These are phyloP conservation scores for Cercospora zeina DNA, from an alignment of 2,329 filamentous ascomycete species.

Conservation along the genomic window DNA sequence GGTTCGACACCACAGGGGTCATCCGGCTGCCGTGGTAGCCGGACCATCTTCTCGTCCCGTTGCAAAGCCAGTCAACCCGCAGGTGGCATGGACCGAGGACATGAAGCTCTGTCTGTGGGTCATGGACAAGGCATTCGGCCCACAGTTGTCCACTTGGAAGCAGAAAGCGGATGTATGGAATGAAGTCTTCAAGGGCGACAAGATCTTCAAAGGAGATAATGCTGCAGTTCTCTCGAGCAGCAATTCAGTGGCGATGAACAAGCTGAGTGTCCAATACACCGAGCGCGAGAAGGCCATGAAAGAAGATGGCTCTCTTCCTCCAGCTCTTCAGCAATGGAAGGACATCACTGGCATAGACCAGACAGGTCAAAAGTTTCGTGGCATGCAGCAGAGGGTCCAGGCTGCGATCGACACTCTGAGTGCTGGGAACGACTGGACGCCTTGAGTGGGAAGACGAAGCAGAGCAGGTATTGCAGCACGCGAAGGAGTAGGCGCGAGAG, in stretches of 20 bases:
- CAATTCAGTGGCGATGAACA: not conserved
- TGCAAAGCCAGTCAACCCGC: not conserved
- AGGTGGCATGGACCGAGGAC: not conserved
- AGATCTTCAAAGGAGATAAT: not conserved
- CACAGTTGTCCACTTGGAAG: not conserved
- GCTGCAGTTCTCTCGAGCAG: not conserved
- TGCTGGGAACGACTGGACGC: not conserved
- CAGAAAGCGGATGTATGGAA: constrained; percentile 3
- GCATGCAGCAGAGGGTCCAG: not conserved
- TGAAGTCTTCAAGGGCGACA: not conserved
- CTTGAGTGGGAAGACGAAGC: not conserved
- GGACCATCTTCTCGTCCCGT: not conserved
- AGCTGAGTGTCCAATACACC: not conserved
- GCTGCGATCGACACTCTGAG: not conserved
- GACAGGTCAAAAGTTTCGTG: not conserved
- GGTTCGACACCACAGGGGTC: not conserved
- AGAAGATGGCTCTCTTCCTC: not conserved
- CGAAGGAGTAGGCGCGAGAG: not conserved
- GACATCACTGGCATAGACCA: not conserved
- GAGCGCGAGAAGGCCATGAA: not conserved
- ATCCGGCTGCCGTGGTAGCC: not conserved
- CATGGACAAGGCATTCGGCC: not conserved
- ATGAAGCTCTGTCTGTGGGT: constrained; percentile 8
- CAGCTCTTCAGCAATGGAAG: not conserved
- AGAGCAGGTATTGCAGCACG: not conserved